Evolutionary conservation across 768 basidiomycete genomes (phyloP).

Genomic region (Pleurotus ostreatus): DNA sequence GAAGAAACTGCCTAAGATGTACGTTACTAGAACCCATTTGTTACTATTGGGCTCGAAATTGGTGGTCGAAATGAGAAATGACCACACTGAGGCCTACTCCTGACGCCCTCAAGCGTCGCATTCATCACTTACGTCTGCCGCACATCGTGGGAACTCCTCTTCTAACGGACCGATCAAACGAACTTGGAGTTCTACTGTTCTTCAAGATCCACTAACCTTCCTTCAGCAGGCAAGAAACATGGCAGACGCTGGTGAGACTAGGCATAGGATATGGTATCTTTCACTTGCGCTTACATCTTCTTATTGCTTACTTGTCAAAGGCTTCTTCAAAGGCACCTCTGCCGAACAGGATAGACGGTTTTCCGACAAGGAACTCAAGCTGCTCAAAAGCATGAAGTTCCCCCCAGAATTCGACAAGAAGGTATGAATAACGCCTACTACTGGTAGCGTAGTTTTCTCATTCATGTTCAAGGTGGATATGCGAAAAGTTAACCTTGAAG

Average conservation of each 20-base stretch:
- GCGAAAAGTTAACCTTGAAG: constrained; percentile 89
- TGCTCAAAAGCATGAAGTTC: constrained; percentile 88
- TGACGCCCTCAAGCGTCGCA: too few species aligned
- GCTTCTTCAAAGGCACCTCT: constrained; percentile 89
- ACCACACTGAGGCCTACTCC: too few species aligned
- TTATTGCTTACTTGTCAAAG: constrained; percentile 32
- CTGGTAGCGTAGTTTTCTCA: background rate
- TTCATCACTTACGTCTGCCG: too few species aligned
- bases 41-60: too few species aligned
- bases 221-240: constrained; percentile 23
- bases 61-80: too few species aligned
- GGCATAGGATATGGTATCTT: constrained; percentile 19
- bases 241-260: constrained; percentile 56
- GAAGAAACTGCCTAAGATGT: background rate
- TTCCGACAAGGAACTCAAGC: constrained; percentile 90
- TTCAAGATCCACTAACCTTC: background rate
- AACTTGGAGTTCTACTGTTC: background rate
- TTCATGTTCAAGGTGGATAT: constrained; percentile 69
- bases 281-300: constrained; percentile 16
- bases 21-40: too few species aligned
- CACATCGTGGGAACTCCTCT: too few species aligned
- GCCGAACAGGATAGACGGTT: constrained; percentile 91
- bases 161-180: too few species aligned
- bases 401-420: constrained; percentile 87
- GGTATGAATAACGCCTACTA: constrained; percentile 29